Evolutionary conservation across 192 early-diverging fungal species (phyloP).

Genomic region (Linderina pennispora): DNA sequence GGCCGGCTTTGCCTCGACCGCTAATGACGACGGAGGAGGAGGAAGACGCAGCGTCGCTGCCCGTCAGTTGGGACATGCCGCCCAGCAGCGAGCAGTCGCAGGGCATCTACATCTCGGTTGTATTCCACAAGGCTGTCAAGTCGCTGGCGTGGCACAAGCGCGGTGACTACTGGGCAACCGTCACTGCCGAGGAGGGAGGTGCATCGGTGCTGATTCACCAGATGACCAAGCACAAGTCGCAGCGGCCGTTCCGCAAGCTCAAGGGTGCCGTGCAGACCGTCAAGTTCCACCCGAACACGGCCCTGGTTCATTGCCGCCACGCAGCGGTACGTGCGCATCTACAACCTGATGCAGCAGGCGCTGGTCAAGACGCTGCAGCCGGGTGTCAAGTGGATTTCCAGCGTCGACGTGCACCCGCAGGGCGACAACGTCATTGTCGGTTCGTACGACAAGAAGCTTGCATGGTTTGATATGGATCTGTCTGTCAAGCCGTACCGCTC

Average conservation of each 20-base stretch:
- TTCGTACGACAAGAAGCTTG: constrained; percentile 89
- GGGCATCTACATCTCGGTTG: constrained; percentile 42
- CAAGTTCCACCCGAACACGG: constrained; percentile 86
- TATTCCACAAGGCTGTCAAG: constrained; percentile 61
- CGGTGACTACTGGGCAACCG: constrained; percentile 92
- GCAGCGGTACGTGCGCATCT: constrained; percentile 88
- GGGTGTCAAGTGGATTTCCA: constrained; percentile 92
- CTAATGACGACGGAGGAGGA: constrained; percentile 15
- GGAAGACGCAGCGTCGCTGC: constrained; percentile 22
- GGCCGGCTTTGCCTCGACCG: constrained; percentile 22
- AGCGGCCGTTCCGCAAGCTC: constrained; percentile 86
- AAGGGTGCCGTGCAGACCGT: constrained; percentile 85
- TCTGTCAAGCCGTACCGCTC: constrained; percentile 89
- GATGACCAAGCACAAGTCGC: constrained; percentile 78
- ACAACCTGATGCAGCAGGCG: constrained; percentile 87
- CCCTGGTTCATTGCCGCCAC: constrained; percentile 93
- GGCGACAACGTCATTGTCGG: constrained; percentile 97
- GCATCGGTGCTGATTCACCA: constrained; percentile 85
- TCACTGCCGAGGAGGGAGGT: constrained; percentile 71
- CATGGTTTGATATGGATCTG: constrained; percentile 98
- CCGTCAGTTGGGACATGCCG: constrained; percentile 51
- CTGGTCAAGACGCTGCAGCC: constrained; percentile 78
- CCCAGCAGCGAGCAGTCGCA: constrained; percentile 45
- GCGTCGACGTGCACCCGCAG: constrained; percentile 86
- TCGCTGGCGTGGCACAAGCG: constrained; percentile 91